phyloP scores from a whole-genome alignment of 148 eudicot genomes.

The Rhododendron vialii region DNA sequence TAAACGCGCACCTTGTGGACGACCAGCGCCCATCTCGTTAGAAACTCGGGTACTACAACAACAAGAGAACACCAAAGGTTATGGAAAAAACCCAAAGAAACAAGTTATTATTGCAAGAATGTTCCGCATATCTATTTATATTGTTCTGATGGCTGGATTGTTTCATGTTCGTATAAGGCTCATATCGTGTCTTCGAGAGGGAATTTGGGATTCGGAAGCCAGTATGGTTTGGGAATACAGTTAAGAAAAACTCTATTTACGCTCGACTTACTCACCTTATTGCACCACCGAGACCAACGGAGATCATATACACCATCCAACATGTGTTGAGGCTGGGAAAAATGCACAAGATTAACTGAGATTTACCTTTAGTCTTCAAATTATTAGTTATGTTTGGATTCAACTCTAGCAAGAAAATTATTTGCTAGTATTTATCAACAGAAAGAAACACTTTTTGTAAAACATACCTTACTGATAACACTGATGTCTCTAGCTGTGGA shows the following conservation, averaged over 20 bases:
- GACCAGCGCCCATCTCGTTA: conserved; percentile 65
- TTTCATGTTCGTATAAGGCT: not conserved
- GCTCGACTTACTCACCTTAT: conserved; percentile 38
- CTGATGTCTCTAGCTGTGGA: conserved; percentile 66
- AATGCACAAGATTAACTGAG: not conserved
- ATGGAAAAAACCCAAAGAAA: not conserved
- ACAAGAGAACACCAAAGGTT: not conserved
- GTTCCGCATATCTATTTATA: not conserved
- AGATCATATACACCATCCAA: conserved; percentile 76
- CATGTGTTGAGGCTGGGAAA: conserved; percentile 64
- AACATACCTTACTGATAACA: conserved; percentile 55
- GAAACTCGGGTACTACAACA: conserved; percentile 62
- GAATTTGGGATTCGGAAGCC: not conserved
- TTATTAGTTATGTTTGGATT: not conserved
- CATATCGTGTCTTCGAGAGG: not conserved
- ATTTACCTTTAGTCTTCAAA: not conserved
- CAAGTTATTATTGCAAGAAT: not conserved
- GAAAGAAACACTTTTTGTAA: not conserved
- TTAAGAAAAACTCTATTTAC: not conserved
- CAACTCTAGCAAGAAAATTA: not conserved
- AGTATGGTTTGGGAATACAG: not conserved
- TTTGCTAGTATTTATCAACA: not conserved
- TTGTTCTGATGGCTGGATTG: not conserved
- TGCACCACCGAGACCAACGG: conserved; percentile 67
- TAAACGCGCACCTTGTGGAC: conserved; percentile 46